Percentiles rank a stretch among this genome's conserved stretches.
phyloP scores from a whole-genome alignment of 345 rosid genomes.

The Eucalyptus globulus region DNA sequence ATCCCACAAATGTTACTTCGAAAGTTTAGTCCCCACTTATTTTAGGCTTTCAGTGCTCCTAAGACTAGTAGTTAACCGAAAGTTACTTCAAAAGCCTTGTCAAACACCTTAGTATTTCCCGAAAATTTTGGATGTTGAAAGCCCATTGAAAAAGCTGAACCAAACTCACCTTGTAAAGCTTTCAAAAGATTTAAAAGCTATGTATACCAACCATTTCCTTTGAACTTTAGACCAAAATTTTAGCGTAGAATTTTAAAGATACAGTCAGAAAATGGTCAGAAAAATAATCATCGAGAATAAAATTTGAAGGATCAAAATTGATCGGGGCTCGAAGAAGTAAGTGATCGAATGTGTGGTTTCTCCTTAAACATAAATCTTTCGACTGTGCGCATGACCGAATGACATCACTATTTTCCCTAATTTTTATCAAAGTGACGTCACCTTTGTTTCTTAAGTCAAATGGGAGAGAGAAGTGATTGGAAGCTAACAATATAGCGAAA shows the following conservation, averaged over 20 bases:
- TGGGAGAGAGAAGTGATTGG: not conserved
- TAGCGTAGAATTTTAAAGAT: not conserved
- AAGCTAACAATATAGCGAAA: not conserved
- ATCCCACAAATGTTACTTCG: no score
- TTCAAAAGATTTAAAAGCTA: not conserved
- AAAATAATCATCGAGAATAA: not conserved
- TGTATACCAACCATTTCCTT: not conserved
- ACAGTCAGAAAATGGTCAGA: not conserved
- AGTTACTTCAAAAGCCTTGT: fast-evolving
- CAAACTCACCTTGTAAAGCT: no score
- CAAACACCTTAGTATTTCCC: no score
- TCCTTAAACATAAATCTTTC: not conserved
- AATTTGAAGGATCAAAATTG: not conserved
- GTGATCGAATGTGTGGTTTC: not conserved
- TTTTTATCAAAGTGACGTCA: not conserved
- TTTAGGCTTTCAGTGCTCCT: fast-evolving
- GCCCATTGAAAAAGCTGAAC: fast-evolving
- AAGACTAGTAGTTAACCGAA: no score
- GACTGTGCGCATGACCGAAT: not conserved
- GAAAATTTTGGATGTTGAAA: no score
- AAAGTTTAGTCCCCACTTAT: no score
- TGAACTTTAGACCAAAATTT: not conserved
- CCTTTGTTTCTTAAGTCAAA: not conserved
- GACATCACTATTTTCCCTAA: not conserved
- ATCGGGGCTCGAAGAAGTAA: not conserved